Percentiles rank a stretch among this genome's conserved stretches.
phyloP scores from a whole-genome alignment of 768 basidiomycete species.

The Fibroporia radiculosa region DNA sequence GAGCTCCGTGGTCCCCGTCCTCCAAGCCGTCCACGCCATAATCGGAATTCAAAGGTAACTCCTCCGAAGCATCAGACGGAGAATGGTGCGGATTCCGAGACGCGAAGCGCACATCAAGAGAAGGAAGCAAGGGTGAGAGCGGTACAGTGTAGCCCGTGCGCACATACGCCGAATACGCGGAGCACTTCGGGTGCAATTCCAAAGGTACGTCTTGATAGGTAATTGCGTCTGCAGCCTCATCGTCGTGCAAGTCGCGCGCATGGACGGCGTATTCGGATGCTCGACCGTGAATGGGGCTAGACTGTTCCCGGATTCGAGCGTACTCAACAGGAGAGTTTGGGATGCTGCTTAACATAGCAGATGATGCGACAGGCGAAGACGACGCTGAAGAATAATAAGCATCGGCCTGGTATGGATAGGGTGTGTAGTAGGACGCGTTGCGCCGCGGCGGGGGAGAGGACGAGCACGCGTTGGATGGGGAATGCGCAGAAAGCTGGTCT shows the following conservation, averaged over 20 bases:
- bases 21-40: constrained; percentile 1
- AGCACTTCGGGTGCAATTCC: background rate
- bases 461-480: background rate
- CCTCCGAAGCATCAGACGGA: constrained; percentile 1
- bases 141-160: background rate
- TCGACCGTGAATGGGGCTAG: background rate
- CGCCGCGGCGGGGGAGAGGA: background rate
- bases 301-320: constrained; percentile 3
- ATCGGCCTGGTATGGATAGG: background rate
- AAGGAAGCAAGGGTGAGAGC: background rate
- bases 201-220: background rate
- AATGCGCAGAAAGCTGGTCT: background rate
- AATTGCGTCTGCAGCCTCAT: background rate
- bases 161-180: background rate
- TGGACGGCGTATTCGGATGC: background rate
- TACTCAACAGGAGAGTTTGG: background rate
- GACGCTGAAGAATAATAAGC: constrained; percentile 1
- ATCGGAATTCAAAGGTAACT: background rate
- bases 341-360: background rate
- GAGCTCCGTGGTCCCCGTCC: background rate
- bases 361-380: constrained; percentile 3
- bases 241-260: background rate
- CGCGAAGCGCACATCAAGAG: background rate
- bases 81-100: background rate
- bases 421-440: background rate